Base-by-base conservation (phyloP, 2,329 filamentous ascomycete species). In the Microascus cirrosus region DNA sequence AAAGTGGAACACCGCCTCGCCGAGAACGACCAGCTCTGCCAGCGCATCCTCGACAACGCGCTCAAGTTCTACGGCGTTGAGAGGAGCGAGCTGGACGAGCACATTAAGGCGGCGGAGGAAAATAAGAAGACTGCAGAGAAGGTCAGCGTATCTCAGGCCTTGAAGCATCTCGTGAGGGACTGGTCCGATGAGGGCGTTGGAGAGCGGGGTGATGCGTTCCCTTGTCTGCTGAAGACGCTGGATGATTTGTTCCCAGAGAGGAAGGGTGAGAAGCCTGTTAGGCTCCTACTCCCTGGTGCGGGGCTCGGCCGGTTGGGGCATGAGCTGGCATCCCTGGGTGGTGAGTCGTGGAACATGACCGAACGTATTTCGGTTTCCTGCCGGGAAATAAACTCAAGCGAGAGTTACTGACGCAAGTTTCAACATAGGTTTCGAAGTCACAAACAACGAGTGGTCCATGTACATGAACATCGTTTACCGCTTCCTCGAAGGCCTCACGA, bases 151-250 rank as follows among this genome's bases (percentile, higher is more conserved):
- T 72, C 73, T 0, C 81, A 83, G 62, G 73, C 78, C 0, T 63
- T 83, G 56, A 83, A 83, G 63, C 80, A 83, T 61, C 78, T 77
- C 59, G 78, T 83, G 2, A 71, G 80, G 5, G 81, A 84, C 63
- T 83, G 80, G 80, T 74, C 80, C 0, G 67, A 66, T 0, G 72
- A 77, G 15, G 80, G 80, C 0, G 59, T 62, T 0, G 65, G 71
- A 42, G 80, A 83, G 60, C 70, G 80, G 1, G 64, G 73, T 0
- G 69, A 70, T 0, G 70, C 72, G 0, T 77, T 77, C 54, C 63
- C 67, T 0, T 75, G 71, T 57, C 65, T 79, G 1, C 57, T 72
- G 2, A 57, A 63, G 6, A 71, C 70, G 0, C 58, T 77, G 0
- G 57, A 69, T 8, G 58, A 59, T 0, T 54, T 75, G 0, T 72